phyloP scores from a whole-genome alignment of 1,139 yeast genomes.

The Chernovozyma sophiae-reginae region DNA sequence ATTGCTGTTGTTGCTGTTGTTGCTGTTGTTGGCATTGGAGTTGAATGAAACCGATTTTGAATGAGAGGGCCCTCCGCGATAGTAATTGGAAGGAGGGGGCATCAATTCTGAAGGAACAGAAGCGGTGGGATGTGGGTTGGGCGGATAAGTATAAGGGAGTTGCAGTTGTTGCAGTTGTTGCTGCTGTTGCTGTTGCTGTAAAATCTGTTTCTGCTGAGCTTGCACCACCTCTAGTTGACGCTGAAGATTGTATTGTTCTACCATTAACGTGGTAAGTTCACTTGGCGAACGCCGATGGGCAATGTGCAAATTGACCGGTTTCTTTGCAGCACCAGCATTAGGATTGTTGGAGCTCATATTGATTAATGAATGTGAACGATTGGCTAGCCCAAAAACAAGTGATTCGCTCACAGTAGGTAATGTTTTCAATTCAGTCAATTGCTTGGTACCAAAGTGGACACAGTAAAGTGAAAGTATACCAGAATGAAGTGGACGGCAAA shows the following conservation, averaged over 20 bases:
- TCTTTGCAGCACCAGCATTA: slow-evolving; percentile 12
- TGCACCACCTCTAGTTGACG: slow-evolving; percentile 89
- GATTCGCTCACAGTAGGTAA: too few relatives aligned
- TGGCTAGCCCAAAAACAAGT: too few relatives aligned
- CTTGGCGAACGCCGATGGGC: slow-evolving; percentile 95
- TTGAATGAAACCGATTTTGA: slow-evolving; percentile 38
- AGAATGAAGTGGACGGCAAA: too few relatives aligned
- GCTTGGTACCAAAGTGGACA: too few relatives aligned
- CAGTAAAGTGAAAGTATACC: too few relatives aligned
- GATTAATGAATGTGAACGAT: too few relatives aligned
- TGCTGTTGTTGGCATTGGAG: too few relatives aligned
- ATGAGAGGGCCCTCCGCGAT: slow-evolving; percentile 17
- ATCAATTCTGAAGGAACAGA: slow-evolving; percentile 17
- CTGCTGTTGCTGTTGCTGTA: slow-evolving; percentile 57
- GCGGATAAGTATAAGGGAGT: slow-evolving; percentile 17
- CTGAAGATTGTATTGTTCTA: slow-evolving; percentile 85
- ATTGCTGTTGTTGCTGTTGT: too few relatives aligned
- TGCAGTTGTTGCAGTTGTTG: slow-evolving; percentile 52
- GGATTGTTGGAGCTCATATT: background rate
- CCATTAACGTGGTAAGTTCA: slow-evolving; percentile 91
- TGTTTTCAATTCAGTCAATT: too few relatives aligned
- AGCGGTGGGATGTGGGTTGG: slow-evolving; percentile 12
- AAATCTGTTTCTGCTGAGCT: slow-evolving; percentile 84
- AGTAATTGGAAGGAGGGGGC: slow-evolving; percentile 21
- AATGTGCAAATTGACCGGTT: slow-evolving; percentile 58